Evolutionary conservation across 768 basidiomycete genomes (phyloP).

Genomic region (Boletellus ananiceps): DNA sequence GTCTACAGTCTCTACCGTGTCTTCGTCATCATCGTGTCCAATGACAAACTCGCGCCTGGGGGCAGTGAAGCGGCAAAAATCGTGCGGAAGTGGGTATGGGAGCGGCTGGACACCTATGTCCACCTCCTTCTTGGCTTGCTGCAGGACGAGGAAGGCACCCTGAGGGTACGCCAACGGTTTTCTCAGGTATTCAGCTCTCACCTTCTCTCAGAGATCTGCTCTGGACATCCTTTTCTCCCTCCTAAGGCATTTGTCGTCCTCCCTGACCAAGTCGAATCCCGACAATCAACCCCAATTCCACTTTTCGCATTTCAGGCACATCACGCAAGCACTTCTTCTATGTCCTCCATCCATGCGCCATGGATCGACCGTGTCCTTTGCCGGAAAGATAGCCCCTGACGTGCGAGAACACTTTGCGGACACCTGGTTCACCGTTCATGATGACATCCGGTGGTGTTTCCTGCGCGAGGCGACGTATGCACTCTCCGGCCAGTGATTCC

Average conservation of each 20-base stretch:
- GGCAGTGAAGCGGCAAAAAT: constrained; percentile 50
- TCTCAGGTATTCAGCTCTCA: constrained; percentile 2
- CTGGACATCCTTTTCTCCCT: constrained; percentile 74
- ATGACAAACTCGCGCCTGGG: constrained; percentile 49
- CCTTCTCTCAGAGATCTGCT: constrained; percentile 51
- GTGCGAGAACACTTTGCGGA: constrained; percentile 61
- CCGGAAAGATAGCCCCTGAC: constrained; percentile 48
- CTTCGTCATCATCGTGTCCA: constrained; percentile 60
- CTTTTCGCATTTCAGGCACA: constrained; percentile 60
- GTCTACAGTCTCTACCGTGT: constrained; percentile 81
- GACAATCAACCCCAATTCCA: constrained; percentile 61
- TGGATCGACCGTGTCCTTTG: constrained; percentile 17
- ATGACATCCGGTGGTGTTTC: constrained; percentile 89
- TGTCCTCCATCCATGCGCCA: constrained; percentile 50
- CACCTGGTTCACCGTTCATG: constrained; percentile 71
- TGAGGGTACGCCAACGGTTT: constrained; percentile 53
- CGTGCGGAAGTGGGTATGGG: constrained; percentile 79
- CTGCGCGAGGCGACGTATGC: constrained; percentile 70
- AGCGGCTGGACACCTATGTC: constrained; percentile 64
- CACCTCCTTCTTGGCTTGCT: constrained; percentile 65
- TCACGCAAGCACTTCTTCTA: constrained; percentile 53
- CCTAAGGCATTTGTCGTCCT: constrained; percentile 71
- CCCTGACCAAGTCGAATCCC: constrained; percentile 42
- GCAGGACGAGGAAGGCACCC: constrained; percentile 67
- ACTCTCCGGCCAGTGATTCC: not conserved